These are phyloP conservation scores for Carex pumila DNA, from an alignment of 176 grass and related monocot genomes.

Conservation along the genomic window DNA sequence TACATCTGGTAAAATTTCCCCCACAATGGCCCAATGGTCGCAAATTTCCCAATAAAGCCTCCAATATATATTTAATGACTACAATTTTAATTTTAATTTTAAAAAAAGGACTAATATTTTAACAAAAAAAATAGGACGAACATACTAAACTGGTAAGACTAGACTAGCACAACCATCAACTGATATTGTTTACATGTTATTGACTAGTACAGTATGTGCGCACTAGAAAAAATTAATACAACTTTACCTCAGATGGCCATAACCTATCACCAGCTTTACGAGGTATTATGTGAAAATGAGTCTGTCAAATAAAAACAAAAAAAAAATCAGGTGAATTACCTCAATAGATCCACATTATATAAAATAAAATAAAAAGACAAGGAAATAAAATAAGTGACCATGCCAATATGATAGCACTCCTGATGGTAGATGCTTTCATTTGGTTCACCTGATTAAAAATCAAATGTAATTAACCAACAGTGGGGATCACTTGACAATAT, in stretches of 20 bases:
- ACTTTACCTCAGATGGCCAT: conserved; percentile 67
- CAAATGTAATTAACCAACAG: background rate
- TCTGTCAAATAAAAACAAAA: conserved; percentile 38
- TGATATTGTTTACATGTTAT: background rate
- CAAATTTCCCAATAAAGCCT: background rate
- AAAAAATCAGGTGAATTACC: background rate
- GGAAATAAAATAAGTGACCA: background rate
- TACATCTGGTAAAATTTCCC: background rate
- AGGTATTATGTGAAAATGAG: conserved; percentile 88
- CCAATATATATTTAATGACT: background rate
- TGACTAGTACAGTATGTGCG: background rate
- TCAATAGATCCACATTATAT: background rate
- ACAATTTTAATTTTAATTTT: background rate
- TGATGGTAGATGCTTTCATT: background rate
- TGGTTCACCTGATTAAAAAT: background rate
- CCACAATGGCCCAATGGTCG: background rate
- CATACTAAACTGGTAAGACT: background rate
- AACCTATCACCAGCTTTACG: conserved; percentile 57
- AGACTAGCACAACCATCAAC: background rate
- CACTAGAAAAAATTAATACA: background rate
- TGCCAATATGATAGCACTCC: background rate
- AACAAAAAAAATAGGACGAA: background rate
- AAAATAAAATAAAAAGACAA: too few species aligned
- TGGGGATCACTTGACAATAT: background rate
- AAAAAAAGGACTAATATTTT: background rate